These are phyloP conservation scores for Globisporangium parvum DNA, from an alignment of 352 stramenopile species.

Conservation along the genomic window DNA sequence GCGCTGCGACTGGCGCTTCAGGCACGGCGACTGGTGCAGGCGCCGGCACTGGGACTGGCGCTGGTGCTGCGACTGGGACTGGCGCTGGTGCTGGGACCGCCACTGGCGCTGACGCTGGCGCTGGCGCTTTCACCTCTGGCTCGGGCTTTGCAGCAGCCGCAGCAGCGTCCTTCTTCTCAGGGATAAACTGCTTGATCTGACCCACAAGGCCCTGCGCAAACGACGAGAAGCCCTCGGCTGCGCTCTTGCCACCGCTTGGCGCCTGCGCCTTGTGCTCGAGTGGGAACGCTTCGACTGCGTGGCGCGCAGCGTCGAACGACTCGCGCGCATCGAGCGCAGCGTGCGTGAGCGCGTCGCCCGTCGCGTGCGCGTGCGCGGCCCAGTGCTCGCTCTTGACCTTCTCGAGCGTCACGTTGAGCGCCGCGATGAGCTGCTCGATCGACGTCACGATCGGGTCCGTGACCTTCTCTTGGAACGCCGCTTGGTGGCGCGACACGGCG, in stretches of 20 bases:
- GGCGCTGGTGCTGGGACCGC: conserved; percentile 3
- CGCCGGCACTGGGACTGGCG: background rate
- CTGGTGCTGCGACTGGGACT: conserved; percentile 7
- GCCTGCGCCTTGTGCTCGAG: background rate
- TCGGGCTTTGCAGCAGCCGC: conserved; percentile 3
- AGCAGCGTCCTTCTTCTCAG: conserved; percentile 35
- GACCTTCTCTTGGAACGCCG: conserved; percentile 40
- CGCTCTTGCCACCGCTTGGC: conserved; percentile 31
- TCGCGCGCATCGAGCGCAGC: conserved; percentile 27
- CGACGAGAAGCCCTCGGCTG: conserved; percentile 45
- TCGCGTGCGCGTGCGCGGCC: conserved; percentile 14
- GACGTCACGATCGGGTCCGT: conserved; percentile 50
- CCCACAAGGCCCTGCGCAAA: conserved; percentile 64
- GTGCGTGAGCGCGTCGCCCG: conserved; percentile 28
- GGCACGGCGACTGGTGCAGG: conserved; percentile 1
- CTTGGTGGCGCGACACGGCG: conserved; percentile 33
- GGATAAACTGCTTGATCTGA: conserved; percentile 57
- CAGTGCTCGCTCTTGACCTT: conserved; percentile 42
- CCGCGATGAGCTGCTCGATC: conserved; percentile 49
- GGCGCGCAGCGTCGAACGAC: conserved; percentile 7
- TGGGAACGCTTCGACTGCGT: background rate
- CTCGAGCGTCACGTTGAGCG: conserved; percentile 44
- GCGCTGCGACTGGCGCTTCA: conserved; percentile 6
- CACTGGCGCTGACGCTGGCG: conserved; percentile 1
- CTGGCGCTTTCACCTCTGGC: conserved; percentile 13